phyloP scores from a whole-genome alignment of 2,329 filamentous ascomycete species.

The Pseudogymnoascus sp. region DNA sequence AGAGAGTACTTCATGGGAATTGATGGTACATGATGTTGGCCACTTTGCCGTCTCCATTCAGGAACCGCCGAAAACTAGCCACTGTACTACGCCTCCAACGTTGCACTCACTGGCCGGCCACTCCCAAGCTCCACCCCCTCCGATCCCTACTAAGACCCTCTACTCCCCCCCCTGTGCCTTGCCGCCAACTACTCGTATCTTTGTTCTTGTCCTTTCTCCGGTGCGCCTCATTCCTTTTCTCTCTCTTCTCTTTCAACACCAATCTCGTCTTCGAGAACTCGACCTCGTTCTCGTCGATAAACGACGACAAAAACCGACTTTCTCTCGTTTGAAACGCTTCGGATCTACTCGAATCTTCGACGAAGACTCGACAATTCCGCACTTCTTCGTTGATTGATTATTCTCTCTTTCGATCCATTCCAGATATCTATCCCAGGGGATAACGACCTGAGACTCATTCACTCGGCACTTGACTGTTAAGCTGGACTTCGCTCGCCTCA shows the following conservation, averaged over 20 bases:
- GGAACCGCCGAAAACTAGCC: constrained; percentile 2
- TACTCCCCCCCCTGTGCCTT: background rate
- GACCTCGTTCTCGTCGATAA: constrained; percentile 4
- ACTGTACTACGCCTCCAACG: background rate
- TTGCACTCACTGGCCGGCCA: background rate
- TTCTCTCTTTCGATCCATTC: background rate
- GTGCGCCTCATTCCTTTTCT: background rate
- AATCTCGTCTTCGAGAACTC: background rate
- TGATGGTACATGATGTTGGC: background rate
- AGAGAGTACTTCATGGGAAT: background rate
- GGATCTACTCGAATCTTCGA: constrained; percentile 7
- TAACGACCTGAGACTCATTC: background rate
- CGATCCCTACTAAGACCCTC: background rate
- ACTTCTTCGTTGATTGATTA: background rate
- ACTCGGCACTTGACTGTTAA: constrained; percentile 2
- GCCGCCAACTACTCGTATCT: background rate
- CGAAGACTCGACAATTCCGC: background rate
- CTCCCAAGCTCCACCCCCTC: background rate
- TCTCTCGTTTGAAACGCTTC: background rate
- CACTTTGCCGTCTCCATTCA: background rate
- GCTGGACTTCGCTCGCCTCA: constrained; percentile 1
- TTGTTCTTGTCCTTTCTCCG: background rate
- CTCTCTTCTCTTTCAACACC: background rate
- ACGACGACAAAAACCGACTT: background rate
- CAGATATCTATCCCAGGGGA: background rate